phyloP scores from a whole-genome alignment of 805 yeast species.

The Candida nanaspora region DNA sequence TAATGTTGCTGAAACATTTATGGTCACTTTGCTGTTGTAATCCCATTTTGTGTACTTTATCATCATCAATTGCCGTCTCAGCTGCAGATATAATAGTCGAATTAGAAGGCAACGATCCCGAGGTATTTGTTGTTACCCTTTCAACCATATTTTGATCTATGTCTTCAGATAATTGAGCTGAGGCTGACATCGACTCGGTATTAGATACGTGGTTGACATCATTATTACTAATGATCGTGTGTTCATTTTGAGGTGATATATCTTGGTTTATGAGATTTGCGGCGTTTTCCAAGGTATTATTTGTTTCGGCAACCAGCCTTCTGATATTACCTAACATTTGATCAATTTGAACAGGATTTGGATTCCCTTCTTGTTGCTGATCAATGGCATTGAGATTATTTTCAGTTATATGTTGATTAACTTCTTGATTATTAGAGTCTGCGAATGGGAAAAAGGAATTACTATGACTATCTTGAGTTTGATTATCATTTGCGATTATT shows the following conservation, averaged over 20 bases:
- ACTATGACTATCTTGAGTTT: background rate
- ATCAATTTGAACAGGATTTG: constrained; percentile 10
- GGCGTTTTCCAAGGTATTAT: constrained; percentile 20
- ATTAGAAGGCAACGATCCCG: background rate
- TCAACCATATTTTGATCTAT: background rate
- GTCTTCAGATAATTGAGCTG: background rate
- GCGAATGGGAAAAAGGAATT: no score
- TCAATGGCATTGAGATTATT: constrained; percentile 4
- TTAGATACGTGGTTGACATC: background rate
- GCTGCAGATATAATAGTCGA: background rate
- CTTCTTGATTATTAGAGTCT: no score
- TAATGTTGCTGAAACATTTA: background rate
- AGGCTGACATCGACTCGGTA: background rate
- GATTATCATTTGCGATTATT: background rate
- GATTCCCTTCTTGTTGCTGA: constrained; percentile 3
- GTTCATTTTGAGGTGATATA: background rate
- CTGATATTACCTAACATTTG: constrained; percentile 21
- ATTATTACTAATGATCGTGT: background rate
- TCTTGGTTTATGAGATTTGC: constrained; percentile 5
- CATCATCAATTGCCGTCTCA: background rate
- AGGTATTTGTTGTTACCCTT: background rate
- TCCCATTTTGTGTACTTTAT: background rate
- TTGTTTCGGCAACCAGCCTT: constrained; percentile 17
- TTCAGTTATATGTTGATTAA: no score
- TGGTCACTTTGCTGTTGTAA: background rate